Conservation (phyloP, 176 grass and related monocot species). For the bread wheat (Triticum aestivum) region DNA sequence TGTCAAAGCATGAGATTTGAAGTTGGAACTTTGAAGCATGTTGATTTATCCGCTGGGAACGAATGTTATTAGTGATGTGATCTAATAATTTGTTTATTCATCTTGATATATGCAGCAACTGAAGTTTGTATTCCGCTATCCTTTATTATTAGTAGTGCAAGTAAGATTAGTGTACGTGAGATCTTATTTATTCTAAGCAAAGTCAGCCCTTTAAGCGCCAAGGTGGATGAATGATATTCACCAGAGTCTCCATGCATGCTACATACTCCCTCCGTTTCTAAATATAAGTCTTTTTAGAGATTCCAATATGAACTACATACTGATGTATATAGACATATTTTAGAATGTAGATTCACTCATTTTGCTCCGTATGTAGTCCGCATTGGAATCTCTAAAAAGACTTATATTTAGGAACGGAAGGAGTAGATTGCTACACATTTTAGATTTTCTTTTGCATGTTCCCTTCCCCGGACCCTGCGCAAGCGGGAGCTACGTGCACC, state of each 20-base stretch:
- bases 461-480: too few relatives aligned
- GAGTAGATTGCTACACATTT: neutral
- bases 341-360: too few relatives aligned
- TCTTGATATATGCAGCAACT: neutral
- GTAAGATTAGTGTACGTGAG: neutral
- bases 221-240: neutral
- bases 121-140: neutral
- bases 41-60: neutral
- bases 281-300: too few relatives aligned
- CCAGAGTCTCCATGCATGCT: neutral
- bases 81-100: neutral
- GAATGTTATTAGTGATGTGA: neutral
- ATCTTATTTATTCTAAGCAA: neutral
- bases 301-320: too few relatives aligned
- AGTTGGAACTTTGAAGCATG: neutral
- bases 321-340: too few relatives aligned
- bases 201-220: slow-evolving; percentile 4
- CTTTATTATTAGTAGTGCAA: neutral
- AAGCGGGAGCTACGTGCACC: too few relatives aligned
- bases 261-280: too few relatives aligned
- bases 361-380: too few relatives aligned
- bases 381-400: too few relatives aligned
- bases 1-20: neutral
- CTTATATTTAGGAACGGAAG: too few relatives aligned
- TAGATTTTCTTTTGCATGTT: neutral